phyloP scores from a whole-genome alignment of 1,284 basidiomycete species.

The Moesziomyces aphidis region DNA sequence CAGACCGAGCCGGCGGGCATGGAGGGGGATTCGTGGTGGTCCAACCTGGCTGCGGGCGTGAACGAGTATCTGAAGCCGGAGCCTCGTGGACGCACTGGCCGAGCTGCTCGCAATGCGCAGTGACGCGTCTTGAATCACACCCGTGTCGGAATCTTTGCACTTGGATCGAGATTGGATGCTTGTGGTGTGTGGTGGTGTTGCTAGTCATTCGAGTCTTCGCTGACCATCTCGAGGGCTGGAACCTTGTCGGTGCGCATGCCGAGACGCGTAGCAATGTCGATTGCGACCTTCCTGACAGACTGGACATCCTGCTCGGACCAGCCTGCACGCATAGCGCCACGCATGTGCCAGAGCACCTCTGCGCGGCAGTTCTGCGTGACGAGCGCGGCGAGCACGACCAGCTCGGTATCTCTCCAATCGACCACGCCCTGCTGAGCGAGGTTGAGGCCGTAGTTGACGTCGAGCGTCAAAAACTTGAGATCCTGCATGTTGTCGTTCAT shows the following conservation, averaged over 20 bases:
- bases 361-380: constrained; percentile 17
- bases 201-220: constrained; percentile 26
- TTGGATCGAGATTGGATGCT: background rate
- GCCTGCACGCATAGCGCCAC: constrained; percentile 28
- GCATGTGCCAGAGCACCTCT: constrained; percentile 42
- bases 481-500: constrained; percentile 36
- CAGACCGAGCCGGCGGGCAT: background rate
- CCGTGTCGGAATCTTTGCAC: background rate
- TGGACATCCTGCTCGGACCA: constrained; percentile 26
- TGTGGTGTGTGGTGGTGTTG: background rate
- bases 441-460: constrained; percentile 49
- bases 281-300: constrained; percentile 3
- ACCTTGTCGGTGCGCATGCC: constrained; percentile 16
- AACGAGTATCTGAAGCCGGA: constrained; percentile 33
- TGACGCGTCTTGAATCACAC: constrained; percentile 1
- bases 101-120: constrained; percentile 3
- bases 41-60: constrained; percentile 23
- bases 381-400: constrained; percentile 27
- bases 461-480: constrained; percentile 31
- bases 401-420: constrained; percentile 22
- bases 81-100: constrained; percentile 1
- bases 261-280: constrained; percentile 12
- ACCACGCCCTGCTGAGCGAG: constrained; percentile 16
- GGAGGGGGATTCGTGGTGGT: constrained; percentile 31
- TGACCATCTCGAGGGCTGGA: constrained; percentile 16